A percentile compares a stretch with the other conserved stretches of the same genome.
These are phyloP conservation scores for Nakaseomyces kungkrabaensis DNA, from an alignment of 1,139 yeast species.

Conservation along the genomic window DNA sequence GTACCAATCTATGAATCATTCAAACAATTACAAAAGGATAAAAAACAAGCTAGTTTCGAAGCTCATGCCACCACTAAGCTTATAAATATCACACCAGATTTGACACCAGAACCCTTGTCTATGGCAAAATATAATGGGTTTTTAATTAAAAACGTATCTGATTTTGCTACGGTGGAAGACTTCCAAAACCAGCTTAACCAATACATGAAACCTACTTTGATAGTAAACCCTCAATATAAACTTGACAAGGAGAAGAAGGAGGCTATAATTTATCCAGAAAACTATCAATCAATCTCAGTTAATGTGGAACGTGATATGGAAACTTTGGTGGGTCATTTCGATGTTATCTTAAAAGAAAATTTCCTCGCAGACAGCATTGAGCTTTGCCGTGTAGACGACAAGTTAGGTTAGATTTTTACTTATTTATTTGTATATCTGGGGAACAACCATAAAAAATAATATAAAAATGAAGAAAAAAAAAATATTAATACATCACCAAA, in stretches of 20 bases:
- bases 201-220: constrained; percentile 23
- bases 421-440: no score
- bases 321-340: constrained; percentile 17
- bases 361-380: constrained; percentile 25
- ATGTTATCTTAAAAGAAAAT: constrained; percentile 14
- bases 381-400: constrained; percentile 19
- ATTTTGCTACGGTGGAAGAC: constrained; percentile 43
- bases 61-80: constrained; percentile 18
- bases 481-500: no score
- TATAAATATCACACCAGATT: constrained; percentile 15
- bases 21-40: constrained; percentile 30
- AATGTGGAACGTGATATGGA: constrained; percentile 25
- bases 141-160: constrained; percentile 42
- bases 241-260: constrained; percentile 35
- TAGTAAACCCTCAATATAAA: constrained; percentile 24
- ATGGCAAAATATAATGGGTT: constrained; percentile 38
- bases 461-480: no score
- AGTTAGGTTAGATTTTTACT: no score
- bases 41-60: constrained; percentile 25
- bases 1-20: constrained; percentile 24
- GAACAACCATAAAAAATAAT: no score
- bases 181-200: constrained; percentile 32
- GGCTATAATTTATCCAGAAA: constrained; percentile 37
- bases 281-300: constrained; percentile 20
- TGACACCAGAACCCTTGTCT: constrained; percentile 7